These are phyloP conservation scores for Ulota crispa DNA, from an alignment of 225 moss, liverwort and hornwort species.

Conservation along the genomic window DNA sequence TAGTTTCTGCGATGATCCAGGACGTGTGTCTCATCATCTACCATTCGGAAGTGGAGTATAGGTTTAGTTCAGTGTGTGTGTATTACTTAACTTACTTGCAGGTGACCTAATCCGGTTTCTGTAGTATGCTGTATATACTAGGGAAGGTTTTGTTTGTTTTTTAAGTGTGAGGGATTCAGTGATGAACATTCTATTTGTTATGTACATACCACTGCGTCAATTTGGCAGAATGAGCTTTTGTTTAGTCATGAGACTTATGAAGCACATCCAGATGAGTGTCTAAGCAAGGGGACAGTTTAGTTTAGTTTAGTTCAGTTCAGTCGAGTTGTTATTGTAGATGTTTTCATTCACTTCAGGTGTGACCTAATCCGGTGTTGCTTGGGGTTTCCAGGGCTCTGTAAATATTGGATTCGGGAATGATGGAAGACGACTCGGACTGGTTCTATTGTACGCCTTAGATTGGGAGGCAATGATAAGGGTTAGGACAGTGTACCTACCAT, in stretches of 20 bases:
- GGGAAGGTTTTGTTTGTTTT: background rate
- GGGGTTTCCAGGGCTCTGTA: constrained; percentile 30
- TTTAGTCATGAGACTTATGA: too few species aligned
- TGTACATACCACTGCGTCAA: background rate
- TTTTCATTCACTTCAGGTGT: too few species aligned
- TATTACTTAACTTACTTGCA: background rate
- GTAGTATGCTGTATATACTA: background rate
- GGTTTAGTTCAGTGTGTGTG: background rate
- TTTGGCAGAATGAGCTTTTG: too few species aligned
- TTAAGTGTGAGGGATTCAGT: background rate
- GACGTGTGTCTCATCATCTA: background rate
- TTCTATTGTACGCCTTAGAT: constrained; percentile 39
- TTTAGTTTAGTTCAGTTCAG: background rate
- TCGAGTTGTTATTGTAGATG: background rate
- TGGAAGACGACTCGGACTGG: constrained; percentile 47
- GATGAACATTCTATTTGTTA: background rate
- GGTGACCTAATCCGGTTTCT: too few species aligned
- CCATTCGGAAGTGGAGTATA: background rate
- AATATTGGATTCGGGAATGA: constrained; percentile 21
- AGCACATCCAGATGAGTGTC: background rate
- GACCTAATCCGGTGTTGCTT: constrained; percentile 21
- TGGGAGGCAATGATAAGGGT: constrained; percentile 36
- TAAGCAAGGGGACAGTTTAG: background rate
- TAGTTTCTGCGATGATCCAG: too few species aligned
- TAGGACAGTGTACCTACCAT: constrained; percentile 16